Base-by-base conservation (phyloP, 2,329 filamentous ascomycete species). In the Drechslera avenae region DNA sequence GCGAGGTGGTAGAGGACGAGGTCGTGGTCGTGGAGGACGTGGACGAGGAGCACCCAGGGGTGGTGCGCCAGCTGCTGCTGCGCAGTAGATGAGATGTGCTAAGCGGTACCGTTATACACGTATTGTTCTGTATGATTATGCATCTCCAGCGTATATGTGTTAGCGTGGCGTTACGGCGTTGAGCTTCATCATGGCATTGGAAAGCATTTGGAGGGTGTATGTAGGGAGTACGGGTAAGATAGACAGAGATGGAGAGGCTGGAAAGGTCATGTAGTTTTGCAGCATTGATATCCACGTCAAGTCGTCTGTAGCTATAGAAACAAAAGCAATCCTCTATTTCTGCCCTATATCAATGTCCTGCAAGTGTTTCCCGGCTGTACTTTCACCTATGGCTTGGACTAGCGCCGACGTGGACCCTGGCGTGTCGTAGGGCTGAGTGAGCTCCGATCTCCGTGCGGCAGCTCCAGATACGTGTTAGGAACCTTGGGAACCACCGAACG, bases 401-500 rank as follows among this genome's bases (percentile, higher is more conserved):
- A 14, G 33, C 45, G 40, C 51, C 33, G 18, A 37, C 33, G 18
- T 41, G 35, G 39, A 41, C 52, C 52, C 54, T 54, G 54, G 31
- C 32, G 12, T 42, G 39, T 50, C 39, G 26, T 61, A 66, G 56
- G 63, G 63, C 63, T 66, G 62, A 58, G 42, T 66, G 62, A 58
- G 43, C 42, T 54, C 62, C 56, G 57, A 56, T 46, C 50, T 60
- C 60, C 60, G 51, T 50, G 54, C 47, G 30, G 39, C 17, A 62
- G 54, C 60, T 65, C 62, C 63, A 63, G 66, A 72, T 61, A 71
- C 69, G 70, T 73, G 69, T 73, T 72, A 68, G 61, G 44, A 66
- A 56, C 26, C 12, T 28, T 8, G 26, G 10, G 26, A 9, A 10
- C 10, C 51, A 52, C 44, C n/a, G 19, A 47, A 37, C 18, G 31